Base-by-base conservation (phyloP, 441 rosid species). In the Brassica balearica region DNA sequence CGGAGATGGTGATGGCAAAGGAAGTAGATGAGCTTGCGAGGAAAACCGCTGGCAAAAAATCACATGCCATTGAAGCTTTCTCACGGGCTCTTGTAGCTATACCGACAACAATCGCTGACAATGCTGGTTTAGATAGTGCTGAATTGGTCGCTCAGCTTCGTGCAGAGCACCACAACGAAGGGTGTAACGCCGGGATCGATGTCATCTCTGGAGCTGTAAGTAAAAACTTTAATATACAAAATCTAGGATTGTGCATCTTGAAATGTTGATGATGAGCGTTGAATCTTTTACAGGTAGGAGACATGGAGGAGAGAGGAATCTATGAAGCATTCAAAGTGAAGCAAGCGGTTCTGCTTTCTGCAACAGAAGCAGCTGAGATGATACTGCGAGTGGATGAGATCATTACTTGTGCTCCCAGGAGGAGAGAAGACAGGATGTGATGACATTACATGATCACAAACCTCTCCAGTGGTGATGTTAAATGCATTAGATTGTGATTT, bases 311-410 rank as follows among this genome's bases (percentile, higher is more conserved):
- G 85, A 86, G 75, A 59, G 99, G 99, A 67, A 91, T 96, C 75
- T 91, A 84, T 22, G 99, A 96, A 84, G 69, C 98, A 12, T 96
- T 93, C 82, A 96, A 94, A 83, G 99, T 96, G 56, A 96, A 96
- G 88, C 99, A 91, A 80, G 98, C 97, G 17, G 85, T 93, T 70
- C 71, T 96, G 80, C 92, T 92, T 14, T 96, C 99, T 1, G 99
- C 99, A 22, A 96, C 99, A 3, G 99, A 96, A 85, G 99, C 99
- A 36, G 91, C 98, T 2, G 99, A 95, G 90, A 93, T 95, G 99
- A 93, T 93, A 79, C 87, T 95, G 36, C 88, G 98, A 79, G 99
- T 95, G 0, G 99, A 95, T 76, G 92, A 95, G 82, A 95, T 93
- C 82, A 95, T 95, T 72, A 92, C 95, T 11, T 92, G 97, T 84